A percentile compares a stretch with the other conserved stretches of the same genome.
These are phyloP conservation scores for Paraglomus brasilianum DNA, from an alignment of 192 early-diverging fungal genomes.

Conservation along the genomic window DNA sequence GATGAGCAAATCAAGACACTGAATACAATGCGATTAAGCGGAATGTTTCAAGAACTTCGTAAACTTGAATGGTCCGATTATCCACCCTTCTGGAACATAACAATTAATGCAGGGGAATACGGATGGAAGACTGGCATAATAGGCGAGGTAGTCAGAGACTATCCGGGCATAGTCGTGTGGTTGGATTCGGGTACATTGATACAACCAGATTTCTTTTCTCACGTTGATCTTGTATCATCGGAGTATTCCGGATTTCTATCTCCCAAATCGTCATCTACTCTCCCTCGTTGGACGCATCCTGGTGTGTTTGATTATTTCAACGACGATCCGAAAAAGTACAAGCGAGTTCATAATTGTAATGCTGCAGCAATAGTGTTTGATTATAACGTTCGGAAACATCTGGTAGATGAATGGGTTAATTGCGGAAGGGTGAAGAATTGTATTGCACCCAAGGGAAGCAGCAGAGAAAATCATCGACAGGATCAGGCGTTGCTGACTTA, in stretches of 20 bases:
- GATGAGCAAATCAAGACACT: constrained; percentile 41
- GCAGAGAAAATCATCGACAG: constrained; percentile 54
- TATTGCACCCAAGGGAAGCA: constrained; percentile 52
- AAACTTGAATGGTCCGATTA: constrained; percentile 46
- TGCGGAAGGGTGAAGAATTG: constrained; percentile 45
- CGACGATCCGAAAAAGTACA: constrained; percentile 37
- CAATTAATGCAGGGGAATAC: constrained; percentile 49
- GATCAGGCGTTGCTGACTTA: constrained; percentile 55
- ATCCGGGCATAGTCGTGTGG: constrained; percentile 48
- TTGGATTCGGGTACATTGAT: constrained; percentile 51
- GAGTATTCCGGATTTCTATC: constrained; percentile 50
- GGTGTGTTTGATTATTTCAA: constrained; percentile 47
- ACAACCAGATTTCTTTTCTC: constrained; percentile 46
- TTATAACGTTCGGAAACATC: constrained; percentile 17
- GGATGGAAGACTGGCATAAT: constrained; percentile 58
- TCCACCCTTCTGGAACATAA: constrained; percentile 54
- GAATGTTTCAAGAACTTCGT: constrained; percentile 46
- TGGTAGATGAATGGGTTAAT: constrained; percentile 39
- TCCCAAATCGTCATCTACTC: constrained; percentile 39
- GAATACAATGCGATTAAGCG: constrained; percentile 42
- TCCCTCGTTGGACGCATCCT: constrained; percentile 47
- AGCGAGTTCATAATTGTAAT: constrained; percentile 46
- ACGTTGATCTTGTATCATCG: constrained; percentile 40
- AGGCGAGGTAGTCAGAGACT: constrained; percentile 44
- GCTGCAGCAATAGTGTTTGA: constrained; percentile 55